Base-by-base conservation (phyloP, 441 rosid species). In the Hypseocharis bilobata region DNA sequence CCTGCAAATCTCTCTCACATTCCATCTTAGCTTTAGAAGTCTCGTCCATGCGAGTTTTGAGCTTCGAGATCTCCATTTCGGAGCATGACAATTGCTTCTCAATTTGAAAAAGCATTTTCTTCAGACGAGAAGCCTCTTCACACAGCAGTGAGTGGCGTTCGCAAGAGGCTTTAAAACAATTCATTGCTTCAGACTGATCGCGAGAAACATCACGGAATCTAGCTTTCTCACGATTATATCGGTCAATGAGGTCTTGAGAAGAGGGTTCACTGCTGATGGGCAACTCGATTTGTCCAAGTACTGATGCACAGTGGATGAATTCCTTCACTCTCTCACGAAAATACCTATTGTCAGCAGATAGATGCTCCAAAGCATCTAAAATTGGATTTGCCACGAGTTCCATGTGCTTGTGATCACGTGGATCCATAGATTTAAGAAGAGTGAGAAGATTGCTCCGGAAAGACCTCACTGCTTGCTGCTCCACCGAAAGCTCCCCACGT, bases 281-380 rank as follows among this genome's bases (percentile, higher is more conserved):
- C 1, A 13, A 11, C 22, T 63, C 52, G 23, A 38, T 34, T 16
- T 10, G 7, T 4, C 56, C 19, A 13, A 69, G 66, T 26, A 40
- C 36, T 20, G 72, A 51, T 62, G 66, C 66, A 54, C 61, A 63
- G 44, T 11, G 28, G 30, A 69, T 52, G 61, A 60, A 69, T 22
- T 38, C 36, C 54, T 36, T 38, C 51, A 69, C 54, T 0, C 28
- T 16, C 14, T 28, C 6, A 14, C 40, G 55, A 26, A 69, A 69
- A 13, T n/a, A 10, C 4, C 27, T 17, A 27, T 47, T 34, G 28
- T 69, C 67, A 0, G n/a, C n/a, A 20, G 19, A 30, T 28, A 69
- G 40, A 63, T 4, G 66, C 54, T 55, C 66, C 29, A 69, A 60
- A 6, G 62, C 58, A 5, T 42, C 23, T 23, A 69, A 69, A 19